phyloP scores from a whole-genome alignment of 768 basidiomycete species.

The Megacollybia marginata region DNA sequence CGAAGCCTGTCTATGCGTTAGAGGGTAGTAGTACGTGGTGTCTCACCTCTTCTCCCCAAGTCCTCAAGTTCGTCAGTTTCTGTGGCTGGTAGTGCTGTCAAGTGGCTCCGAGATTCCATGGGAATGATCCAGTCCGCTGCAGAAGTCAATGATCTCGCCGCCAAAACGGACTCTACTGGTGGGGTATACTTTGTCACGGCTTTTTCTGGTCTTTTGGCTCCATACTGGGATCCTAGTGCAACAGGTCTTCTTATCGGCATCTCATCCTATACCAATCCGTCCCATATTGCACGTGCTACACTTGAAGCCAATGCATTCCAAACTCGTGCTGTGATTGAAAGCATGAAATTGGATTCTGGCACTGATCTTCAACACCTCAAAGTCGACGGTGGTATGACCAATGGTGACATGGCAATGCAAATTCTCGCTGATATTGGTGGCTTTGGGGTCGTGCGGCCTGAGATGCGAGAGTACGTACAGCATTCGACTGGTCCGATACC shows the following conservation, averaged over 20 bases:
- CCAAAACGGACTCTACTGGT: slow-evolving; percentile 67
- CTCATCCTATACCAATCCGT: slow-evolving; percentile 82
- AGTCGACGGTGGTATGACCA: slow-evolving; percentile 99
- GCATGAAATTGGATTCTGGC: slow-evolving; percentile 89
- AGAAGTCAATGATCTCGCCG: slow-evolving; percentile 83
- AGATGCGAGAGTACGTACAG: slow-evolving; percentile 86
- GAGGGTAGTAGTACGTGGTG: slow-evolving; percentile 80
- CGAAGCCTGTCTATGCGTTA: slow-evolving; percentile 83
- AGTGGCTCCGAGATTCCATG: slow-evolving; percentile 95
- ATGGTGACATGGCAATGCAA: slow-evolving; percentile 83
- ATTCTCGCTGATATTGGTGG: slow-evolving; percentile 87
- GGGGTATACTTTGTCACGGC: slow-evolving; percentile 97
- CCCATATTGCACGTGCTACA: slow-evolving; percentile 91
- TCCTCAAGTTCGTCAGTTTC: slow-evolving; percentile 44
- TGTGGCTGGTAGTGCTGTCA: slow-evolving; percentile 92
- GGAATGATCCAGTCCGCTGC: slow-evolving; percentile 68
- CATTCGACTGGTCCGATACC: neutral
- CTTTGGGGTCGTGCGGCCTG: slow-evolving; percentile 84
- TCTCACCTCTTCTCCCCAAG: neutral
- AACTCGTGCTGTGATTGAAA: slow-evolving; percentile 90
- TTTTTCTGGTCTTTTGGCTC: slow-evolving; percentile 92
- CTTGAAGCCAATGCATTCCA: slow-evolving; percentile 96
- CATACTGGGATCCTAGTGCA: slow-evolving; percentile 95
- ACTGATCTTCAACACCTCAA: slow-evolving; percentile 76
- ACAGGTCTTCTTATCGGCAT: slow-evolving; percentile 81